Evolutionary conservation across 257 asterid genomes (phyloP).

Genomic region (Solanum peruvianum): DNA sequence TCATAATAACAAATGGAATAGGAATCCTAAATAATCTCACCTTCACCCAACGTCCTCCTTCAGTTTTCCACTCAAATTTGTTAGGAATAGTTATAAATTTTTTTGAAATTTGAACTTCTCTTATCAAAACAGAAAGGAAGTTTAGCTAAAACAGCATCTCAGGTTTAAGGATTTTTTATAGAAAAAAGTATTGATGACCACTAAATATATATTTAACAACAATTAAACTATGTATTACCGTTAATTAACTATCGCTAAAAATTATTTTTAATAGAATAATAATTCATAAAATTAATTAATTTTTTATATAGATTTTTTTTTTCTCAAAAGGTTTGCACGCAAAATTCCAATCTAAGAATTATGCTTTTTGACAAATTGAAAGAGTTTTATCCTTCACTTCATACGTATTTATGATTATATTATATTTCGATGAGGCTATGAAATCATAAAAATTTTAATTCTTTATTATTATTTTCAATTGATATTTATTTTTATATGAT

Average conservation of each 20-base stretch:
- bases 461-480: neutral
- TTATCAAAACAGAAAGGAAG: too few species aligned
- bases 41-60: too few species aligned
- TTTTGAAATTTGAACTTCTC: too few species aligned
- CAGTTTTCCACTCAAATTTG: too few species aligned
- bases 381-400: neutral
- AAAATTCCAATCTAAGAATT: neutral
- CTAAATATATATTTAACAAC: too few species aligned
- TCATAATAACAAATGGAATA: too few species aligned
- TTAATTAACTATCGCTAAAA: neutral
- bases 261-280: too few species aligned
- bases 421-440: neutral
- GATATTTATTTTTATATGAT: neutral
- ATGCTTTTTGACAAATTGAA: neutral
- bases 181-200: too few species aligned
- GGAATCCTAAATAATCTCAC: too few species aligned
- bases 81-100: too few species aligned
- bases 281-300: neutral
- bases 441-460: neutral
- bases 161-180: too few species aligned
- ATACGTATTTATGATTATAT: neutral
- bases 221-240: accelerated
- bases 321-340: neutral
- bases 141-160: too few species aligned
- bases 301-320: neutral